A percentile compares a stretch with the other conserved stretches of the same genome.
These are phyloP conservation scores for Astrephomene gubernaculifera DNA, from an alignment of 139 green algal species.

Conservation along the genomic window DNA sequence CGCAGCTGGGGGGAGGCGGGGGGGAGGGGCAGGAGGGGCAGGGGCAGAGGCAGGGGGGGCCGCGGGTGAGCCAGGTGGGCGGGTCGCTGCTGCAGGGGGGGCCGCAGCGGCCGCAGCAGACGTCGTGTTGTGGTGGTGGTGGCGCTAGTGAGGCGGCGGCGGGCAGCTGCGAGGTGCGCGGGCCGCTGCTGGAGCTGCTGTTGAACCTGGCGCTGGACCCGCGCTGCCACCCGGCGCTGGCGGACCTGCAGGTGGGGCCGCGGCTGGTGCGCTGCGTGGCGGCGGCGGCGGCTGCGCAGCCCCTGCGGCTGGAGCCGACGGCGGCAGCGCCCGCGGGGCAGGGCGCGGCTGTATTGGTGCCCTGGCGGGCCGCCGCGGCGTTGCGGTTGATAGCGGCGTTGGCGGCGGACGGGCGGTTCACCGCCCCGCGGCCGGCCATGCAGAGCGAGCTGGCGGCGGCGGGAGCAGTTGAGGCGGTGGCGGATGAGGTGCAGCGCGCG, in stretches of 20 bases:
- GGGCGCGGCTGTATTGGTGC: background rate
- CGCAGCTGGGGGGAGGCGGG: background rate
- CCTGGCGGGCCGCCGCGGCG: slow-evolving; percentile 9
- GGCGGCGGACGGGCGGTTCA: slow-evolving; percentile 9
- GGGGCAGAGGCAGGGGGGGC: too few relatives aligned
- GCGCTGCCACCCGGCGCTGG: background rate
- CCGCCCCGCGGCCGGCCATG: background rate
- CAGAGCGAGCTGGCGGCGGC: slow-evolving; percentile 15
- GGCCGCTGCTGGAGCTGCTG: slow-evolving; percentile 13
- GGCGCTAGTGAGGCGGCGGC: too few relatives aligned
- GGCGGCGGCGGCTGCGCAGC: background rate
- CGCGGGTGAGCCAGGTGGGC: background rate
- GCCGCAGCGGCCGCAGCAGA: background rate
- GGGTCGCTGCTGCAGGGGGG: too few relatives aligned
- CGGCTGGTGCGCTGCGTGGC: slow-evolving; percentile 27
- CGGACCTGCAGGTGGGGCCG: background rate
- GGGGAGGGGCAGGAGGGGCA: too few relatives aligned
- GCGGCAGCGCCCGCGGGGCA: too few relatives aligned
- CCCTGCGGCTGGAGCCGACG: background rate
- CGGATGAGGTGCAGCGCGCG: background rate
- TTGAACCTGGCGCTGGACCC: slow-evolving; percentile 44
- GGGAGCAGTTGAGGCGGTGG: slow-evolving; percentile 16
- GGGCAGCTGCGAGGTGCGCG: background rate
- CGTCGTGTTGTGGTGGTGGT: background rate
- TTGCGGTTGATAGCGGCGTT: slow-evolving; percentile 36